A percentile compares a stretch with the other conserved stretches of the same genome.
phyloP scores from a whole-genome alignment of 2,329 filamentous ascomycete species.

The Scedosporium minutisporum region DNA sequence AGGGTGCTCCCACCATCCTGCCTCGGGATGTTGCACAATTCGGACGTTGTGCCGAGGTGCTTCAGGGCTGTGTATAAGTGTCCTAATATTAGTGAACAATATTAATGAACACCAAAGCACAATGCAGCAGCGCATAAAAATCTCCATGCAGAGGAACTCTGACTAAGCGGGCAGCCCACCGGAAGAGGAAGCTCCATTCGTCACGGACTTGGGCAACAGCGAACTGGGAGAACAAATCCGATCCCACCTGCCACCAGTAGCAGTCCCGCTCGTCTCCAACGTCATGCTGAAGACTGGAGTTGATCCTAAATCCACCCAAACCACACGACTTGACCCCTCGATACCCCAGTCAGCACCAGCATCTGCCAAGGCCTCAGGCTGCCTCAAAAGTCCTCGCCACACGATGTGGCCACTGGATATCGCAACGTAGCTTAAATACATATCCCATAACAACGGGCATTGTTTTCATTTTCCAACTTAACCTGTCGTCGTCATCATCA shows the following conservation, averaged over 20 bases:
- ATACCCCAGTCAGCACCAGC: not conserved
- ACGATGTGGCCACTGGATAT: not conserved
- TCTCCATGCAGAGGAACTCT: not conserved
- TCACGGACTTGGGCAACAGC: not conserved
- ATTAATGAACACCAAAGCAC: too few species aligned
- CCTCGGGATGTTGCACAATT: constrained; percentile 1
- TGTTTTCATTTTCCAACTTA: not conserved
- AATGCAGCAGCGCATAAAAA: too few species aligned
- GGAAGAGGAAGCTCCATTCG: not conserved
- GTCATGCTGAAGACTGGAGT: not conserved
- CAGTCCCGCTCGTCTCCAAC: not conserved
- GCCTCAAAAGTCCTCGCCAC: not conserved
- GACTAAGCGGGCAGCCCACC: not conserved
- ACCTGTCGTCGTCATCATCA: not conserved
- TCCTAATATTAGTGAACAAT: not conserved
- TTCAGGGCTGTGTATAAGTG: not conserved
- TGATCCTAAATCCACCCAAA: not conserved
- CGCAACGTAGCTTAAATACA: not conserved
- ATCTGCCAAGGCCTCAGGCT: not conserved
- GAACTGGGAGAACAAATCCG: not conserved
- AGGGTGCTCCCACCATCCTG: not conserved
- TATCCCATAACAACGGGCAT: not conserved
- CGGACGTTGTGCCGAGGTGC: not conserved
- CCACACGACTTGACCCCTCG: not conserved
- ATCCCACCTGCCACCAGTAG: not conserved